phyloP scores from a whole-genome alignment of 2,329 filamentous ascomycete species.

The Leptodontidium sp. region DNA sequence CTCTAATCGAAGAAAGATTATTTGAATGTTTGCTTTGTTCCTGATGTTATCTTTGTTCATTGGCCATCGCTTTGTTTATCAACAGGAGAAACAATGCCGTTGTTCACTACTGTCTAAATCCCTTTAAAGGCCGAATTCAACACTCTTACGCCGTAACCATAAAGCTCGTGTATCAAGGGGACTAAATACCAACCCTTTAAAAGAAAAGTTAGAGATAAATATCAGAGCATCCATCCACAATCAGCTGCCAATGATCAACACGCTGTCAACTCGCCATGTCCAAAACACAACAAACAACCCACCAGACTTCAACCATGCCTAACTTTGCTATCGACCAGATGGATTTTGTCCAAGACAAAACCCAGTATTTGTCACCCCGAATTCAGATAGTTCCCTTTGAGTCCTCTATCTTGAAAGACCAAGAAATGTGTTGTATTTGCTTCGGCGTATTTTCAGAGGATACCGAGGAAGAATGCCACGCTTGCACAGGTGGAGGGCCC shows the following conservation, averaged over 20 bases:
- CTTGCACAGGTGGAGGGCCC: not conserved
- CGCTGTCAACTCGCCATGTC: not conserved
- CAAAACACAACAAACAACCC: too few relatives aligned
- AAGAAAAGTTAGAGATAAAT: too few relatives aligned
- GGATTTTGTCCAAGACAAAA: not conserved
- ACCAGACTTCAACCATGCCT: not conserved
- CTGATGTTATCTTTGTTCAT: not conserved
- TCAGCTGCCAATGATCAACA: not conserved
- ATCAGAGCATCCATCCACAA: too few relatives aligned
- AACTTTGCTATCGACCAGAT: not conserved
- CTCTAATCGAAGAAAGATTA: not conserved
- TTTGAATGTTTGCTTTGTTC: not conserved
- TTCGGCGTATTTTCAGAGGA: not conserved
- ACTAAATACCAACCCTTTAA: too few relatives aligned
- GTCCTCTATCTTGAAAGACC: not conserved
- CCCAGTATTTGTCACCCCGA: not conserved
- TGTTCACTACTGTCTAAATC: not conserved
- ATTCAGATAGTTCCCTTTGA: not conserved
- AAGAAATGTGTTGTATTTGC: constrained; percentile 8
- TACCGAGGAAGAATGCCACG: not conserved
- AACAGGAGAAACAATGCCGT: not conserved
- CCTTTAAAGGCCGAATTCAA: too few relatives aligned
- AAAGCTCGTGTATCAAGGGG: too few relatives aligned
- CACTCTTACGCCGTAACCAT: too few relatives aligned
- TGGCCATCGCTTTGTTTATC: not conserved